Evolutionary conservation across 345 rosid species (phyloP).

Genomic region (Lepidium africanum): DNA sequence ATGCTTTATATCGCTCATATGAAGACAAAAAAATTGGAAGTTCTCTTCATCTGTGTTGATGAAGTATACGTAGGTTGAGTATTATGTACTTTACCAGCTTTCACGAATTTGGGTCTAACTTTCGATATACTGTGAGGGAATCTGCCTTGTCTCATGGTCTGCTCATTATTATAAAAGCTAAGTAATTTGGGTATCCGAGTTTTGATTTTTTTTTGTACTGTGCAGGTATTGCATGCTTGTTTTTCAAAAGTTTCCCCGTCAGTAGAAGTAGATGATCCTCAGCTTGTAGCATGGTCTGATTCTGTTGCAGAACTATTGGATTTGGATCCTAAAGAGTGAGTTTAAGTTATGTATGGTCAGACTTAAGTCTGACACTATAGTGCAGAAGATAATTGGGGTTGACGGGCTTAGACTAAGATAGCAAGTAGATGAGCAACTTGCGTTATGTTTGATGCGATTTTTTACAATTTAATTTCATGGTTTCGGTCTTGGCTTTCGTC

Average conservation of each 20-base stretch:
- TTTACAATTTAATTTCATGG: neutral
- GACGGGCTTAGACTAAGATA: neutral
- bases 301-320: constrained; percentile 76
- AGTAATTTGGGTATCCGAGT: neutral
- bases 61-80: neutral
- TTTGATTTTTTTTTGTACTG: neutral
- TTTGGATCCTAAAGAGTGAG: constrained; percentile 89
- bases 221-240: constrained; percentile 83
- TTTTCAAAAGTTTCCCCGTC: constrained; percentile 84
- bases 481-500: neutral
- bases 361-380: neutral
- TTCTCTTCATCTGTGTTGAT: neutral
- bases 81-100: neutral
- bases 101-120: neutral
- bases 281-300: constrained; percentile 91
- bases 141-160: neutral
- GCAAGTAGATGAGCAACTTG: neutral
- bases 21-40: neutral
- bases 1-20: neutral
- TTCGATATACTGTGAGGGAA: neutral
- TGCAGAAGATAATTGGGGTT: neutral
- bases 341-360: neutral
- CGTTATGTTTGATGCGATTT: neutral
- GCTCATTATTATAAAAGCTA: neutral
- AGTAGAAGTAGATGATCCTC: constrained; percentile 78